Percentiles rank a stretch among this genome's conserved stretches.
These are phyloP conservation scores for Brasilioporus rufonigricans DNA, from an alignment of 768 basidiomycete species.

Conservation along the genomic window DNA sequence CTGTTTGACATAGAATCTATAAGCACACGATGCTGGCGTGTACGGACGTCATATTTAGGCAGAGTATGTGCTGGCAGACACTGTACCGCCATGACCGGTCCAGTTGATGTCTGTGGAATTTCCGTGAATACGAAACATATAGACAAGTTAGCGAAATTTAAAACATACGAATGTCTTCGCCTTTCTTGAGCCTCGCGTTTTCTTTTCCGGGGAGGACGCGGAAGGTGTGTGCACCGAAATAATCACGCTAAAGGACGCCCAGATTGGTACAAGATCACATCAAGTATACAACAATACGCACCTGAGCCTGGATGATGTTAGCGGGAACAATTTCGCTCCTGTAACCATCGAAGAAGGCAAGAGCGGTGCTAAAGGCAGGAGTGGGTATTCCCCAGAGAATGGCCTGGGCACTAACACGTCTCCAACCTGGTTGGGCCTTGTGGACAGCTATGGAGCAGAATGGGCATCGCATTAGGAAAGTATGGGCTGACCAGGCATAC, in stretches of 20 bases:
- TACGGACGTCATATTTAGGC: conserved; percentile 40
- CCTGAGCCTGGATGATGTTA: conserved; percentile 93
- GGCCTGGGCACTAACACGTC: conserved; percentile 93
- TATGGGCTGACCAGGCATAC: conserved; percentile 32
- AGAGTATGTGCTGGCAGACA: conserved; percentile 84
- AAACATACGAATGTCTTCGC: conserved; percentile 86
- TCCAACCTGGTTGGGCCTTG: conserved; percentile 96
- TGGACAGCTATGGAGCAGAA: conserved; percentile 60
- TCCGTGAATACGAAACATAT: not conserved
- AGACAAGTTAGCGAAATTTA: not conserved
- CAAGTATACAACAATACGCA: conserved; percentile 26
- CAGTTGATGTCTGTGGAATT: conserved; percentile 89
- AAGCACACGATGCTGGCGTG: conserved; percentile 3
- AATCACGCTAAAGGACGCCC: conserved; percentile 74
- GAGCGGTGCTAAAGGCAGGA: conserved; percentile 96
- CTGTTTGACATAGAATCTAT: conserved; percentile 17
- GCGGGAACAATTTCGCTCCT: conserved; percentile 93
- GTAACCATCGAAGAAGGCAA: conserved; percentile 99
- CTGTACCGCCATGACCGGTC: conserved; percentile 96
- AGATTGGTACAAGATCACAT: not conserved
- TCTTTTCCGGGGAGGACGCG: conserved; percentile 89
- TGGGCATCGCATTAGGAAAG: conserved; percentile 1
- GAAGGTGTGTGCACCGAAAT: conserved; percentile 99
- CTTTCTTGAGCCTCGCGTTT: conserved; percentile 74
- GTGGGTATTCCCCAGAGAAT: conserved; percentile 97